Base-by-base conservation (phyloP, 495 filamentous ascomycete species). In the Penicillium steckii region DNA sequence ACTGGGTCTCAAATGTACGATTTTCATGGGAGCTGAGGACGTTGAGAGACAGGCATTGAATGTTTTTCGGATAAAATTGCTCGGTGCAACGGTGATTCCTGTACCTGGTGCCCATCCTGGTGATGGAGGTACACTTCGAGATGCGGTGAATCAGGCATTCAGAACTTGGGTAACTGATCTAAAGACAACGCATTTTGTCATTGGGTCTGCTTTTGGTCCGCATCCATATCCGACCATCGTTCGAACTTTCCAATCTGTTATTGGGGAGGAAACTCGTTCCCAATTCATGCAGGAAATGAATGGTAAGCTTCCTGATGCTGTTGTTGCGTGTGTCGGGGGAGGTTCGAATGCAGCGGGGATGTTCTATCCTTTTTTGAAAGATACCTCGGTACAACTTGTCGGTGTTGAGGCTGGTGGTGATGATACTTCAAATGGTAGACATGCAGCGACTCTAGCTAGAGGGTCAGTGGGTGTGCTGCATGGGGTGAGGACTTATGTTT, bases 151-250 rank as follows among this genome's bases (percentile, higher is more conserved):
- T 72, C 90, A 96, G 63, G 90, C 91, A 0, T 72, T 97, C 57
- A 82, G 91, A 23, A 82, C 86, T 49, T 97, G 91, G 92, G 89
- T 96, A 5, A 84, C 86, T 21, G 73, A 87, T 25, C 82, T 96
- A 3, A 80, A 86, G 41, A 92, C 88, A 12, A 96, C 92, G 1
- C 91, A 96, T 72, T 97, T 95, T 75, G 88, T 96, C 65, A 92
- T 96, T 55, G 92, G 93, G 22, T 94, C 89, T 8, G 93, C 93
- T 12, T 94, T 97, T 59, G 93, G 93, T 0, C 93, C 93, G 3
- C 91, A 97, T 57, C 93, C 93, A 2, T 96, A 92, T 80, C 93
- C 93, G 1, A 95, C 90, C 26, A 96, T 97, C 48, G 93, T 97
- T 2, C 85, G 93, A 37, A 96, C 90, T 0, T 96, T 97, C 83